These are phyloP conservation scores for Parachaetomium inaequale DNA, from an alignment of 495 filamentous ascomycete species.

Conservation along the genomic window DNA sequence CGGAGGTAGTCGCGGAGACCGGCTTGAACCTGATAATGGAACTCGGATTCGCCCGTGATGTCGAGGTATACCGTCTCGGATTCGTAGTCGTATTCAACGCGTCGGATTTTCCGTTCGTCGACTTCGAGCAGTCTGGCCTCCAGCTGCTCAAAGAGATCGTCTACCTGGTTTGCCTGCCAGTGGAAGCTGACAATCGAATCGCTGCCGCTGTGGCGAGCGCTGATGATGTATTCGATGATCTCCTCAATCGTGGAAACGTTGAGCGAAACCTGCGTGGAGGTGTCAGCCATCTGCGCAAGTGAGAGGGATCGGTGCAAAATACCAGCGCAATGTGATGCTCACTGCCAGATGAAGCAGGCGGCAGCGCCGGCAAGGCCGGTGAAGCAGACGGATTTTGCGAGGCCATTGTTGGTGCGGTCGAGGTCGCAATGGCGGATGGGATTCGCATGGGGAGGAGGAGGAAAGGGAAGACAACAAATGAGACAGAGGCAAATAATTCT, in stretches of 20 bases:
- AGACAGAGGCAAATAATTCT: too few relatives aligned
- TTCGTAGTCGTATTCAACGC: constrained; percentile 18
- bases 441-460: too few relatives aligned
- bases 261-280: constrained; percentile 8
- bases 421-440: not conserved
- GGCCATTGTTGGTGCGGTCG: not conserved
- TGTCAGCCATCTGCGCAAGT: constrained; percentile 2
- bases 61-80: constrained; percentile 12
- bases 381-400: not conserved
- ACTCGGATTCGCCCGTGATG: constrained; percentile 8
- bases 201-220: constrained; percentile 5
- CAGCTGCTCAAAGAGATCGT: not conserved
- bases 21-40: constrained; percentile 10
- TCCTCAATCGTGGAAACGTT: constrained; percentile 9
- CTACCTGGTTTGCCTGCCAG: constrained; percentile 2
- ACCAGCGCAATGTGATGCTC: not conserved
- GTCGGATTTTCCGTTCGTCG: constrained; percentile 8
- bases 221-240: constrained; percentile 12
- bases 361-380: not conserved
- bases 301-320: not conserved
- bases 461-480: too few relatives aligned
- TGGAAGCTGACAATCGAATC: constrained; percentile 16
- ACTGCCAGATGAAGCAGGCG: not conserved
- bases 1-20: constrained; percentile 3
- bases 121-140: constrained; percentile 4